Evolutionary conservation across 2,329 filamentous ascomycete genomes (phyloP), one percentile per base, ranked within the genome.

Genomic region (Calcarisporium arbuscula): DNA sequence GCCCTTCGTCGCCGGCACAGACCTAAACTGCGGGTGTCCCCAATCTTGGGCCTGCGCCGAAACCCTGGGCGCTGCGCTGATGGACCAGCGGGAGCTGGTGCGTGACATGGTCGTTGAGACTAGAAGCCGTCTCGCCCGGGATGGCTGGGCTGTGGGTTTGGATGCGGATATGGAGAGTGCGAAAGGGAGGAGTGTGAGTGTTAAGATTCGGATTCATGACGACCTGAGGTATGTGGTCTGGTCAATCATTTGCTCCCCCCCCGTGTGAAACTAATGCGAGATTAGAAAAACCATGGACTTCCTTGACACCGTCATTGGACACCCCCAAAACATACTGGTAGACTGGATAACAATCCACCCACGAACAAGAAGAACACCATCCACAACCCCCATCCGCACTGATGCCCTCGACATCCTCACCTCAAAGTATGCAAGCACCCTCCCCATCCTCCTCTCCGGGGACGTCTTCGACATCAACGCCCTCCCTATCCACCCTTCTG

Each of bases 261-360:
- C 9, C n/a, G 8, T 6, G 3, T 12, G 8, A 8, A 8, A 16
- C n/a, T 28, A 5, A n/a, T n/a, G n/a, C n/a, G 20, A 5, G 18
- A 17, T 18, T 33, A 70, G 68, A 30, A 66, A 61, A 53, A 77
- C 74, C 5, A 65, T 80, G 35, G 72, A 77, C 47, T 84, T 80
- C 48, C 65, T 85, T 34, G 67, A 70, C 35, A 74, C 72, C 0
- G 74, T 85, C 8, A 63, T 83, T 30, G 70, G 68, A 2, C 68
- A 75, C 38, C 54, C 62, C 5, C 58, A 65, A 20, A 52, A 65
- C 41, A 61, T 70, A 8, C 65, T 72, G 19, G 70, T 81, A 33
- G 79, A 84, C 62, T 85, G 77, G 63, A 62, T 85, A 35, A 84
- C 80, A 23, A 77, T 85, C 36, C 81, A 85, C 53, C 80, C 79